These are phyloP conservation scores for Aphanocladium album DNA, from an alignment of 2,329 filamentous ascomycete species.

Conservation along the genomic window DNA sequence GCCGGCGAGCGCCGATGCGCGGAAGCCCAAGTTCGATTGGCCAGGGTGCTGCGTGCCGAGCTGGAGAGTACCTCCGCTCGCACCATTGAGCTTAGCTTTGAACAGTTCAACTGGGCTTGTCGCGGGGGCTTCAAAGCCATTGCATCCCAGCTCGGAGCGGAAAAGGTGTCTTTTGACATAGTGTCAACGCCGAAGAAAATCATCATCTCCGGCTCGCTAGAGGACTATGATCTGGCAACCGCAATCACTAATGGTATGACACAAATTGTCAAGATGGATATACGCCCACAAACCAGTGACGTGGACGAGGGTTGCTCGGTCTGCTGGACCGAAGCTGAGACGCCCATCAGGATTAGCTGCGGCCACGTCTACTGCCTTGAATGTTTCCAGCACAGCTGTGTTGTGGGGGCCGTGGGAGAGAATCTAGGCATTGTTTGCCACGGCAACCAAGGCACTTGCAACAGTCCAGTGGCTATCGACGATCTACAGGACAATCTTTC, in stretches of 20 bases:
- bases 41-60: background rate
- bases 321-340: slow-evolving; percentile 33
- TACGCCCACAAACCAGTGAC: background rate
- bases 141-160: slow-evolving; percentile 20
- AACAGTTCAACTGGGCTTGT: slow-evolving; percentile 26
- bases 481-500: slow-evolving; percentile 27
- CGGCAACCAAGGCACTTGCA: slow-evolving; percentile 23
- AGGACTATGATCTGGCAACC: background rate
- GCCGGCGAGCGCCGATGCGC: slow-evolving; percentile 15
- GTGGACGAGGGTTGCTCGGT: slow-evolving; percentile 24
- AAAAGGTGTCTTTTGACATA: slow-evolving; percentile 28
- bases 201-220: slow-evolving; percentile 23
- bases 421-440: slow-evolving; percentile 20
- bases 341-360: slow-evolving; percentile 31
- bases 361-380: slow-evolving; percentile 36
- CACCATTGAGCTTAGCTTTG: slow-evolving; percentile 23
- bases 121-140: slow-evolving; percentile 29
- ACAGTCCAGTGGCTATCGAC: slow-evolving; percentile 17
- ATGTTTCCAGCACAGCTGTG: slow-evolving; percentile 35
- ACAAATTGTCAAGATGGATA: background rate
- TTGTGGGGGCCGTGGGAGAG: background rate
- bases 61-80: slow-evolving; percentile 1
- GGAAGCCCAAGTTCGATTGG: slow-evolving; percentile 7
- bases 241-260: background rate
- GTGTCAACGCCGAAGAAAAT: slow-evolving; percentile 24